A percentile compares a stretch with the other conserved stretches of the same genome.
phyloP scores from a whole-genome alignment of 1,284 basidiomycete species.

The Ganoderma sp. region DNA sequence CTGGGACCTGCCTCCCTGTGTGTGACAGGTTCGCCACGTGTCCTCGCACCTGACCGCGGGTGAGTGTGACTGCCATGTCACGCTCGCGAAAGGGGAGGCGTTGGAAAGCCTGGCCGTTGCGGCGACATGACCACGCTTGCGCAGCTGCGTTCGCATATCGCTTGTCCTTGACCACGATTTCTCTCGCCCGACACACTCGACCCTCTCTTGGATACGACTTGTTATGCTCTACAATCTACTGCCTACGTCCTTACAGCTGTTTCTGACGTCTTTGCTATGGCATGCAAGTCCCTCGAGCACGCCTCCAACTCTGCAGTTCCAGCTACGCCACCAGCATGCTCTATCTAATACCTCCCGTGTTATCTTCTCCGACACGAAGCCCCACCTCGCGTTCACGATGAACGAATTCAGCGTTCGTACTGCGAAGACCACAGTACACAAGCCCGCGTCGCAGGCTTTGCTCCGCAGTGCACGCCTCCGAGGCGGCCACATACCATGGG shows the following conservation, averaged over 20 bases:
- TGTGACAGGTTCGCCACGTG: neutral
- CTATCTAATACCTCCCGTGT: conserved; percentile 37
- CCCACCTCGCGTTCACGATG: conserved; percentile 6
- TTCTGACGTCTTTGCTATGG: conserved; percentile 30
- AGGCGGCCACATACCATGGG: conserved; percentile 55
- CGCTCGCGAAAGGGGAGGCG: conserved; percentile 3
- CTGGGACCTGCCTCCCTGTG: too few species aligned
- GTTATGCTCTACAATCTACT: conserved; percentile 33
- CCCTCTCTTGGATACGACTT: neutral
- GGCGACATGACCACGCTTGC: neutral
- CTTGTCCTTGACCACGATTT: neutral
- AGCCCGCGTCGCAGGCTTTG: conserved; percentile 54
- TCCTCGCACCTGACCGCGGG: conserved; percentile 10
- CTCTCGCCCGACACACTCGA: neutral
- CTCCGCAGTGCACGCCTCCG: conserved; percentile 52
- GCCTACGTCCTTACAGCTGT: conserved; percentile 30
- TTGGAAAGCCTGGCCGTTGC: neutral
- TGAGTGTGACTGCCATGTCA: neutral
- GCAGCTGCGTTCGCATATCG: neutral
- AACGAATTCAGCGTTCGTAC: conserved; percentile 18
- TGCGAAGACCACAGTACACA: conserved; percentile 20
- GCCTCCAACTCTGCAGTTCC: conserved; percentile 50
- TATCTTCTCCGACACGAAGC: conserved; percentile 34
- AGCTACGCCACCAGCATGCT: conserved; percentile 70
- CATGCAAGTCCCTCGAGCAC: neutral